These are phyloP conservation scores for Colletotrichum lentis DNA, from an alignment of 2,329 filamentous ascomycete genomes.

Conservation along the genomic window DNA sequence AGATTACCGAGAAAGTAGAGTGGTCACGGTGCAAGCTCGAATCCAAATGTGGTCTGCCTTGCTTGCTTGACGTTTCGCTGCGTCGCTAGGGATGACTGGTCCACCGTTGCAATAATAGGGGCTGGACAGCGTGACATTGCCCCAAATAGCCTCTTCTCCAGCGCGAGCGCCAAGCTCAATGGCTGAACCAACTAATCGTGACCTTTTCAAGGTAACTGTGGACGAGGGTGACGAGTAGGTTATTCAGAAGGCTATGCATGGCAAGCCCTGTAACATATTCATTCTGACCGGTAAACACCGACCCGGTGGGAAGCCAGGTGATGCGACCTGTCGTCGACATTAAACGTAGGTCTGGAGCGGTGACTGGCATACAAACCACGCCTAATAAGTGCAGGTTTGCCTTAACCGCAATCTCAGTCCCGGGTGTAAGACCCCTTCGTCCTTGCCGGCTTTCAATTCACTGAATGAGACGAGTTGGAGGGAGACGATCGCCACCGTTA, in stretches of 20 bases:
- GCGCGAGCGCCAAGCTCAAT: slow-evolving; percentile 6
- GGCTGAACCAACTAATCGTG: slow-evolving; percentile 4
- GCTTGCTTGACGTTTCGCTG: not conserved
- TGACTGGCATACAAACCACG: slow-evolving; percentile 23
- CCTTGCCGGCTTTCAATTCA: not conserved
- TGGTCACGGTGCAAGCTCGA: not conserved
- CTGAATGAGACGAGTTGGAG: slow-evolving; percentile 27
- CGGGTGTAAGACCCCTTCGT: slow-evolving; percentile 15
- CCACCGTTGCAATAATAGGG: slow-evolving; percentile 14
- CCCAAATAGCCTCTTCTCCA: slow-evolving; percentile 11
- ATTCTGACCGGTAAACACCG: slow-evolving; percentile 24
- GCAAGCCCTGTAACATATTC: not conserved
- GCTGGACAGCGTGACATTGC: slow-evolving; percentile 21
- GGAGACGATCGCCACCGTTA: slow-evolving; percentile 32
- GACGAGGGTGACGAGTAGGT: not conserved
- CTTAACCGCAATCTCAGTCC: slow-evolving; percentile 30
- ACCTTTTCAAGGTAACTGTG: not conserved
- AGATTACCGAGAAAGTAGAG: not conserved
- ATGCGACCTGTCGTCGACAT: slow-evolving; percentile 24
- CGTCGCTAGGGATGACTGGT: not conserved
- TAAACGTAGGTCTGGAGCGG: slow-evolving; percentile 28
- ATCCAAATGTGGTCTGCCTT: not conserved
- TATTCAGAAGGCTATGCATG: slow-evolving; percentile 7
- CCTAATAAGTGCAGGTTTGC: slow-evolving; percentile 18
- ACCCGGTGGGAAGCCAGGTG: slow-evolving; percentile 24